phyloP scores from a whole-genome alignment of 2,329 filamentous ascomycete species.

The Nigrograna mackinnonii region DNA sequence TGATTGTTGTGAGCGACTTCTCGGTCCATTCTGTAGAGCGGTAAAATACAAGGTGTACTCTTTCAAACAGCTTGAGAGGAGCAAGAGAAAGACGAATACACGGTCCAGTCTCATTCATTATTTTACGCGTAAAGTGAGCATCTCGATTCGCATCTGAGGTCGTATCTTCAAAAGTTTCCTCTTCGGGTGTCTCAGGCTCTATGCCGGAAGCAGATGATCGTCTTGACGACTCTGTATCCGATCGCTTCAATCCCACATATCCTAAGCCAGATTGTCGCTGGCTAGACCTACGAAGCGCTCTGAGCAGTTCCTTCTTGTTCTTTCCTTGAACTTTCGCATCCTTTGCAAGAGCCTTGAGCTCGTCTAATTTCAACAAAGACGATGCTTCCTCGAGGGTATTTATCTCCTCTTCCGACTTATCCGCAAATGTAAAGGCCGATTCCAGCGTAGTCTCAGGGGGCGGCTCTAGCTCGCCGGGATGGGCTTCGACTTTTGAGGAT shows the following conservation, averaged over 20 bases:
- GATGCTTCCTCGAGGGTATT: slow-evolving; percentile 81
- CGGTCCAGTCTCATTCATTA: slow-evolving; percentile 75
- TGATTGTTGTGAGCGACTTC: slow-evolving; percentile 92
- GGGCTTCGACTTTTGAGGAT: slow-evolving; percentile 36
- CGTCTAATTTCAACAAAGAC: slow-evolving; percentile 79
- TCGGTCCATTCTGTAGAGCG: slow-evolving; percentile 96
- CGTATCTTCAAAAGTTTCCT: slow-evolving; percentile 47
- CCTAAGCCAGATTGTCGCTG: slow-evolving; percentile 75
- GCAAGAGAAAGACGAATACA: slow-evolving; percentile 79
- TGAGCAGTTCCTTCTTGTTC: slow-evolving; percentile 80
- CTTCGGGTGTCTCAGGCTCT: slow-evolving; percentile 29
- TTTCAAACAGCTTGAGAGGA: slow-evolving; percentile 81
- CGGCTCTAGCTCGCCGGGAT: slow-evolving; percentile 54
- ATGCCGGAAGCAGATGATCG: slow-evolving; percentile 47
- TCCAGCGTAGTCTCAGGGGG: slow-evolving; percentile 55
- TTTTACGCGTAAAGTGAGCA: slow-evolving; percentile 75
- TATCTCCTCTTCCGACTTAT: slow-evolving; percentile 74
- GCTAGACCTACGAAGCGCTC: slow-evolving; percentile 73
- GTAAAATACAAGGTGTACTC: slow-evolving; percentile 95
- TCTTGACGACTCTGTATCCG: slow-evolving; percentile 61
- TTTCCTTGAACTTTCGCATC: slow-evolving; percentile 86
- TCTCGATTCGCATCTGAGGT: slow-evolving; percentile 65
- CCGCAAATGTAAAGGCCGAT: slow-evolving; percentile 74
- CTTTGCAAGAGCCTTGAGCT: slow-evolving; percentile 82
- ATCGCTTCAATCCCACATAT: slow-evolving; percentile 68